A percentile compares a stretch with the other conserved stretches of the same genome.
Conservation (phyloP, 2,329 filamentous ascomycete species). For the Lasiodiplodia gonubiensis region DNA sequence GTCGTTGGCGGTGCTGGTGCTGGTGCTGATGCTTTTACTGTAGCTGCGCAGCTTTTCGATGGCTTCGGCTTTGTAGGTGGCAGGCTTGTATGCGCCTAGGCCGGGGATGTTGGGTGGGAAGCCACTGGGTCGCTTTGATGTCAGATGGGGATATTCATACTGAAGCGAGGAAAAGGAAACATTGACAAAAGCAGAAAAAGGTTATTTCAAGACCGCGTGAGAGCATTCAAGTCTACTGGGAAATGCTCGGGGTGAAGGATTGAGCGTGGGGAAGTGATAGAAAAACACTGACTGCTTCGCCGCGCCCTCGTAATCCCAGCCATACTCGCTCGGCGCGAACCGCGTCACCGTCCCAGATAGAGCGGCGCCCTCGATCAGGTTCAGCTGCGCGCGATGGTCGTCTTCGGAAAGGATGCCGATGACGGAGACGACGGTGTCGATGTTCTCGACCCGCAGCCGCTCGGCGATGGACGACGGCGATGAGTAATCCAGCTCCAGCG, state of each 20-base stretch:
- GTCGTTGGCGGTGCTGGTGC: too few relatives aligned
- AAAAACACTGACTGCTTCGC: not conserved
- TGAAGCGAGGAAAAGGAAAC: too few relatives aligned
- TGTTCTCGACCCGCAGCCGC: constrained; percentile 10
- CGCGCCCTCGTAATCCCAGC: constrained; percentile 35
- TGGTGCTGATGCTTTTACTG: too few relatives aligned
- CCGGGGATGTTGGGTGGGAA: constrained; percentile 1
- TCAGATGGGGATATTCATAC: not conserved
- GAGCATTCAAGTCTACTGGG: too few relatives aligned
- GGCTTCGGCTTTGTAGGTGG: constrained; percentile 1
- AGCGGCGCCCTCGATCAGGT: constrained; percentile 51
- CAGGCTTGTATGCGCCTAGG: not conserved
- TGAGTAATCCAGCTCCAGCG: constrained; percentile 32
- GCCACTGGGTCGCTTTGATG: not conserved
- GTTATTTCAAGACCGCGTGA: too few relatives aligned
- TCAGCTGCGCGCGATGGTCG: constrained; percentile 15
- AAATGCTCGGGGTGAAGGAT: too few relatives aligned
- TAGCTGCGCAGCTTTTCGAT: not conserved
- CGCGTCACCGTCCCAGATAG: constrained; percentile 60
- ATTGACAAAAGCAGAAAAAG: too few relatives aligned
- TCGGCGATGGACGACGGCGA: constrained; percentile 24
- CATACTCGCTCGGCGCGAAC: constrained; percentile 73
- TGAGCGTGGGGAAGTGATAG: not conserved
- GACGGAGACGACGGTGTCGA: constrained; percentile 26
- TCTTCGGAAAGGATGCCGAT: constrained; percentile 26